phyloP scores from a whole-genome alignment of 177 flowering plant genomes.

The Vitis hybrid region DNA sequence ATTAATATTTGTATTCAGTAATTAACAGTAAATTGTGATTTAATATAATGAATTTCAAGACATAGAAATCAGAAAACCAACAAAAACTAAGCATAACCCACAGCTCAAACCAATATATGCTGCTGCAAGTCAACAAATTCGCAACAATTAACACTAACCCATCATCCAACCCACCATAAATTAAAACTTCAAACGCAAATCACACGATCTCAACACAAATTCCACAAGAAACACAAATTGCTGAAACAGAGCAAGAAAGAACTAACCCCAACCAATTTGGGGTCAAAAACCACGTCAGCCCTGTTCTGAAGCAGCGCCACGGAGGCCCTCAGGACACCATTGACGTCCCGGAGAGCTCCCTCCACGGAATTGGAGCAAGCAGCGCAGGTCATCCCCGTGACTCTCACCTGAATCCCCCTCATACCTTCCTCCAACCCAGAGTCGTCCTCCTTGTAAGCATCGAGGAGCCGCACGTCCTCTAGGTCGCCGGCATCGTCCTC shows the following conservation, averaged over 20 bases:
- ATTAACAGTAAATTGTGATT: too few relatives aligned
- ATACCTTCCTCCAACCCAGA: constrained; percentile 19
- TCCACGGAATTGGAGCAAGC: constrained; percentile 90
- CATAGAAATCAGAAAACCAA: not conserved
- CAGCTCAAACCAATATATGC: not conserved
- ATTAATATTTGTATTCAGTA: too few relatives aligned
- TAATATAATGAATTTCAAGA: not conserved
- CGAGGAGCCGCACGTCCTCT: constrained; percentile 74
- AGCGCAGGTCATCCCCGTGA: constrained; percentile 90
- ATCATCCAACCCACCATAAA: not conserved
- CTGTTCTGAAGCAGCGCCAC: constrained; percentile 84
- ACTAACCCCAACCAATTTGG: constrained; percentile 50
- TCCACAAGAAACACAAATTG: not conserved
- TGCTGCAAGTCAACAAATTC: not conserved
- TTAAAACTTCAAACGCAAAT: not conserved
- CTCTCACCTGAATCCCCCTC: constrained; percentile 58
- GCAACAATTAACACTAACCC: not conserved
- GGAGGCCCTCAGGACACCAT: constrained; percentile 62
- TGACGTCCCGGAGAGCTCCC: constrained; percentile 44
- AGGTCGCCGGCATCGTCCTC: constrained; percentile 35
- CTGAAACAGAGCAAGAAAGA: not conserved
- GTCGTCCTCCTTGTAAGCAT: constrained; percentile 41
- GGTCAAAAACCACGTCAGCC: constrained; percentile 82
- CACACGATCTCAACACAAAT: not conserved
- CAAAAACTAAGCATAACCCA: too few relatives aligned